These are phyloP conservation scores for Alternaria dauci DNA, from an alignment of 2,329 filamentous ascomycete genomes.

Conservation along the genomic window DNA sequence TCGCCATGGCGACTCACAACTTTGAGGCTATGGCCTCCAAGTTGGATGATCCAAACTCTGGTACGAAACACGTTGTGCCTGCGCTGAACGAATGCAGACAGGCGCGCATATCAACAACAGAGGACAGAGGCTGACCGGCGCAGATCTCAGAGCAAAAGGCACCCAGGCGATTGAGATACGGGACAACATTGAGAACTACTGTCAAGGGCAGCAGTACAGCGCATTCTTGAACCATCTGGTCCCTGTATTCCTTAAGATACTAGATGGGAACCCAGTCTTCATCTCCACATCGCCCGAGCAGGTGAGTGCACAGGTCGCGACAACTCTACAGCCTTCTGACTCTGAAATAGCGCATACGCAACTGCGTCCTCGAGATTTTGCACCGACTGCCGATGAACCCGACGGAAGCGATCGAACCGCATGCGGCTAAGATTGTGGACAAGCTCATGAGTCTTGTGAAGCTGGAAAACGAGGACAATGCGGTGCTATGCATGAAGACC, in stretches of 20 bases:
- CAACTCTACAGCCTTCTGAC: constrained; percentile 20
- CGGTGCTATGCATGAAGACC: constrained; percentile 96
- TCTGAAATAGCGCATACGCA: constrained; percentile 76
- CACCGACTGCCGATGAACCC: constrained; percentile 82
- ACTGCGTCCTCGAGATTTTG: constrained; percentile 92
- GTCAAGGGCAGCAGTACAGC: constrained; percentile 76
- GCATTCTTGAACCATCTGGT: constrained; percentile 87
- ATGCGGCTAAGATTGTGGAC: constrained; percentile 88
- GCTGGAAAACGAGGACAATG: constrained; percentile 97
- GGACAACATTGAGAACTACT: constrained; percentile 91
- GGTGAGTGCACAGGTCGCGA: constrained; percentile 59
- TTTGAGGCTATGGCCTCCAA: constrained; percentile 58
- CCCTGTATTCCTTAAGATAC: constrained; percentile 85
- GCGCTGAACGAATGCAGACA: neutral
- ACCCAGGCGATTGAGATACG: constrained; percentile 86
- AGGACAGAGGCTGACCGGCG: constrained; percentile 28
- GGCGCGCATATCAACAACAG: constrained; percentile 3
- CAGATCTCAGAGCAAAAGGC: constrained; percentile 82
- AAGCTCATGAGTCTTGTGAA: constrained; percentile 87
- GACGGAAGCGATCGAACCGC: constrained; percentile 83
- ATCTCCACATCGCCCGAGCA: constrained; percentile 90
- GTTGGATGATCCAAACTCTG: constrained; percentile 54
- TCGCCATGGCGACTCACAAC: constrained; percentile 52
- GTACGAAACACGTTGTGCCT: constrained; percentile 30
- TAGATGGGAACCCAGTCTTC: constrained; percentile 88